Evolutionary conservation across 1,284 basidiomycete genomes (phyloP).

Genomic region (Austropuccinia psidii): DNA sequence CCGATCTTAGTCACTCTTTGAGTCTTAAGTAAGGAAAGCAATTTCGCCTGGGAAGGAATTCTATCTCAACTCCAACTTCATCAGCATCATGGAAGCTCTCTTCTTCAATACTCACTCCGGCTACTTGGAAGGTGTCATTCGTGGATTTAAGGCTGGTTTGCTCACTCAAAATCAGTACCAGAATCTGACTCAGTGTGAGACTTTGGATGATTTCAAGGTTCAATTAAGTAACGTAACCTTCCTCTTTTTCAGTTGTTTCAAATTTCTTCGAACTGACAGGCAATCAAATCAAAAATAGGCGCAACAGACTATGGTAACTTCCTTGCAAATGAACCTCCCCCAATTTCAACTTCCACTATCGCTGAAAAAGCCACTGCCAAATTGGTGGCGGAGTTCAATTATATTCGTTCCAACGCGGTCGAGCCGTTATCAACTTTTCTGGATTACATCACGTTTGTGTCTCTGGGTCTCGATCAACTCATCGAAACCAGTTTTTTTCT

Average conservation of each 20-base stretch:
- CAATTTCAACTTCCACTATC: conserved; percentile 88
- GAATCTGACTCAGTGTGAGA: conserved; percentile 95
- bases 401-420: conserved; percentile 79
- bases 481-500: not conserved
- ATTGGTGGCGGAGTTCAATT: conserved; percentile 96
- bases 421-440: conserved; percentile 86
- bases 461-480: conserved; percentile 39
- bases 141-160: conserved; percentile 90
- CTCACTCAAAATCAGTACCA: conserved; percentile 81
- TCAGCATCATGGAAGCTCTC: conserved; percentile 85
- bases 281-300: conserved; percentile 52
- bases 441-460: conserved; percentile 83
- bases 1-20: no score
- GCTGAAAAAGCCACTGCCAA: conserved; percentile 89
- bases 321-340: conserved; percentile 91
- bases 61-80: no score
- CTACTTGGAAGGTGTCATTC: conserved; percentile 64
- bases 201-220: conserved; percentile 68
- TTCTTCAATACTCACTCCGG: conserved; percentile 59
- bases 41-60: no score
- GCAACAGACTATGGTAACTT: conserved; percentile 99
- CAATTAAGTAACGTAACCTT: conserved; percentile 44
- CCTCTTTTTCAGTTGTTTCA: conserved; percentile 42
- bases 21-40: no score
- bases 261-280: not conserved